These are phyloP conservation scores for Carex arenaria DNA, from an alignment of 202 grass and related monocot species.

Conservation along the genomic window DNA sequence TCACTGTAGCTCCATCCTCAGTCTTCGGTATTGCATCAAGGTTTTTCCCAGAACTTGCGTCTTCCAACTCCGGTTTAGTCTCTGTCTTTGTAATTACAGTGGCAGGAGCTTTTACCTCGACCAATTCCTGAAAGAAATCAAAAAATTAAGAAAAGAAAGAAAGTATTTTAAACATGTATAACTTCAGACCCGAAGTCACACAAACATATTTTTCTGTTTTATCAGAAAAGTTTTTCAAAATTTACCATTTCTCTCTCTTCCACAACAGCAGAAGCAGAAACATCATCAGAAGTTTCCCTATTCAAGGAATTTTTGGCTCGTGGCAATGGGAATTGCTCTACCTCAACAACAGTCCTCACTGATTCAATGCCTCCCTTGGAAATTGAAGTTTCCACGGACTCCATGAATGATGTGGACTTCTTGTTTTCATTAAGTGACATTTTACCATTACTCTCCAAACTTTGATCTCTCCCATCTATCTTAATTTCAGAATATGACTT, in stretches of 20 bases:
- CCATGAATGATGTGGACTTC: background rate
- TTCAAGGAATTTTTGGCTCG: conserved; percentile 1
- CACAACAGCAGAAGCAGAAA: conserved; percentile 6
- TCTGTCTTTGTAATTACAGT: background rate
- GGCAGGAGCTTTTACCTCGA: conserved; percentile 9
- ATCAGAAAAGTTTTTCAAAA: background rate
- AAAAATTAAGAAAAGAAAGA: conserved; percentile 1
- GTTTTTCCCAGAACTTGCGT: background rate
- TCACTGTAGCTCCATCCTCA: conserved; percentile 6
- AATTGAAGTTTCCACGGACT: background rate
- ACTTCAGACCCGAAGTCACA: background rate
- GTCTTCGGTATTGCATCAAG: background rate
- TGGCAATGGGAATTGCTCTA: conserved; percentile 26
- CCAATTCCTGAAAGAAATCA: conserved; percentile 5
- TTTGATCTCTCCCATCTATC: conserved; percentile 9
- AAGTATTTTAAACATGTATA: background rate
- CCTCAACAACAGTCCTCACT: conserved; percentile 13
- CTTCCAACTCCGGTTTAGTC: background rate
- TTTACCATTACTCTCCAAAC: conserved; percentile 21
- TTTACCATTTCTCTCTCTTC: conserved; percentile 15
- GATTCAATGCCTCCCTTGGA: conserved; percentile 8
- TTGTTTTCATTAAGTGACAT: background rate
- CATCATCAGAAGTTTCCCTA: background rate
- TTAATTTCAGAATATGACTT: conserved; percentile 16
- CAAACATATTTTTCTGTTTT: background rate